Conservation (phyloP, 495 filamentous ascomycete species). For the Aspergillus funiculosus region DNA sequence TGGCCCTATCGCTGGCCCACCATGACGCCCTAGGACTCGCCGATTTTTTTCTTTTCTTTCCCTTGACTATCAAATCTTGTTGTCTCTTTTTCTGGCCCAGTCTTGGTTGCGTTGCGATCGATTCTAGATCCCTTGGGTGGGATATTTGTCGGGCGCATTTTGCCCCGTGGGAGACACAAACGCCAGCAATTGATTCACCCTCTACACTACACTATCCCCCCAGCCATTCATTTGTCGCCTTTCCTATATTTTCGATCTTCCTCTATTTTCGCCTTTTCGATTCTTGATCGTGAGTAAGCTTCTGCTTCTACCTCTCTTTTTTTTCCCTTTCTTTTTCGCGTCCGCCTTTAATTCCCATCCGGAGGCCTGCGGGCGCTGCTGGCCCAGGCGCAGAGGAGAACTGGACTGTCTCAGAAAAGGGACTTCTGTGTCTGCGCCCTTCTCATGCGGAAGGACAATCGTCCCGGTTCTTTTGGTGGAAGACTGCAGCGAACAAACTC, state of each 20-base stretch:
- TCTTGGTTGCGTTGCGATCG: constrained; percentile 20
- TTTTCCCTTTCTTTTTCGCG: constrained; percentile 6
- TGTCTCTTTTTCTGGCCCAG: constrained; percentile 6
- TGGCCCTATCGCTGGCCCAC: constrained; percentile 23
- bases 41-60: constrained; percentile 10
- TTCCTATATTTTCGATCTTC: neutral
- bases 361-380: constrained; percentile 14
- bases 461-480: constrained; percentile 17
- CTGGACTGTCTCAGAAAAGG: constrained; percentile 21
- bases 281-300: no score
- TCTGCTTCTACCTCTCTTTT: no score
- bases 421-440: constrained; percentile 24
- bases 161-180: constrained; percentile 16
- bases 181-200: constrained; percentile 14
- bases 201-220: no score
- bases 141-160: constrained; percentile 17
- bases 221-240: constrained; percentile 6
- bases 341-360: constrained; percentile 8
- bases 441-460: constrained; percentile 21
- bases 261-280: neutral
- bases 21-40: constrained; percentile 24
- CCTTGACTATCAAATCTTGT: constrained; percentile 14
- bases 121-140: constrained; percentile 11
- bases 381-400: no score
- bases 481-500: constrained; percentile 35